These are phyloP conservation scores for Lipomyces starkeyi DNA, from an alignment of 805 yeast species.

Conservation along the genomic window DNA sequence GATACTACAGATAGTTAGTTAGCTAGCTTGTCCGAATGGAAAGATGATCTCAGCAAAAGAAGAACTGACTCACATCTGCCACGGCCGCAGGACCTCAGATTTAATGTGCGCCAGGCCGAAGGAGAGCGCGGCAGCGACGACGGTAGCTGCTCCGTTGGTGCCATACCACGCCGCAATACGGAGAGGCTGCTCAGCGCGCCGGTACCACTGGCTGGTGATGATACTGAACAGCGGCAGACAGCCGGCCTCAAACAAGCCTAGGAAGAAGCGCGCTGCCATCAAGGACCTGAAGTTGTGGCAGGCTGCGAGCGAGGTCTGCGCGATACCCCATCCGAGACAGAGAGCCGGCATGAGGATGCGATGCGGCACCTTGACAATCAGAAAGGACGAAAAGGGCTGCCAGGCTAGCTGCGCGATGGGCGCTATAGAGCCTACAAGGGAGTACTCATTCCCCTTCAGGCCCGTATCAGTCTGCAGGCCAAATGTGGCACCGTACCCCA, in stretches of 20 bases:
- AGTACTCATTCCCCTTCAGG: constrained; percentile 3
- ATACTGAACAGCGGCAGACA: constrained; percentile 61
- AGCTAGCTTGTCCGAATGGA: not conserved
- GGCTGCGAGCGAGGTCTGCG: constrained; percentile 51
- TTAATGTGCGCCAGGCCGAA: constrained; percentile 25
- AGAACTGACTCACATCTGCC: constrained; percentile 14
- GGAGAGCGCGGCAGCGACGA: constrained; percentile 24
- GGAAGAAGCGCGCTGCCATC: constrained; percentile 51
- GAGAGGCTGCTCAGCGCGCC: constrained; percentile 55
- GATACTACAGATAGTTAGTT: not conserved
- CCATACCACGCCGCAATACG: constrained; percentile 53
- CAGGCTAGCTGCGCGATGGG: constrained; percentile 1
- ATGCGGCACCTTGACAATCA: constrained; percentile 53
- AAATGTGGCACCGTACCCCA: not conserved
- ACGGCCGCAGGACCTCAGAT: constrained; percentile 13
- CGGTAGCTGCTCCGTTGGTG: constrained; percentile 44
- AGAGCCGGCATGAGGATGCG: constrained; percentile 57
- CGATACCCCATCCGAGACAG: constrained; percentile 55
- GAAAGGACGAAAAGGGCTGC: not conserved
- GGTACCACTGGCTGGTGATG: constrained; percentile 68
- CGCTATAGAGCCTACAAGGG: not conserved
- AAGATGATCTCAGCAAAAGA: not conserved
- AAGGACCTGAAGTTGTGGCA: constrained; percentile 52
- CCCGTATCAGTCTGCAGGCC: not conserved
- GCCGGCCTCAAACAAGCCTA: constrained; percentile 57